Evolutionary conservation across 345 rosid species (phyloP), one percentile per base, ranked within the genome.

Genomic region (Adansonia digitata): DNA sequence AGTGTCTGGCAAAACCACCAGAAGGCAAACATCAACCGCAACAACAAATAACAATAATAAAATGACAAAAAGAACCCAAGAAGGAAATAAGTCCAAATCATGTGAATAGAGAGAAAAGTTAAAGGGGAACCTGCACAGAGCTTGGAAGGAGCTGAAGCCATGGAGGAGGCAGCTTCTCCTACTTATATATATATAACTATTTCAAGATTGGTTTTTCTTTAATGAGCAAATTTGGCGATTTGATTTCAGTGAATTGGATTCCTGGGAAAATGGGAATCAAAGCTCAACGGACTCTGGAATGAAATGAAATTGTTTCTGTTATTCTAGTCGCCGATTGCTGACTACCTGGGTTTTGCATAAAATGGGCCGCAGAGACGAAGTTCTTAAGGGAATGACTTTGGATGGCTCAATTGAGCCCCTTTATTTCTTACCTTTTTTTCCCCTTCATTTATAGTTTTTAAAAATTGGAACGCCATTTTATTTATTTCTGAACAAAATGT

Each of bases 21-120:
- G 77, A 29, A 91, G 87, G 82, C 97, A 92, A 15, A 91, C 98
- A 77, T 91, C 98, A 75, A 92, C 98, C 90, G 90, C 76, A 64
- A 77, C 61, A 27, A 29, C 20, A 68, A 35, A 66, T 60, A 29
- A 61, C 26, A 63, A 56, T 22, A 57, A 29, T 72, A n/a, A 18
- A 68, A 35, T 9, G 37, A 60, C 20, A 71, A 43, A 61, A 17
- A 7, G 64, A 29, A 35, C 10, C 37, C 11, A 13, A 11, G 2
- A 45, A 0, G 13, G 14, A 31, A 34, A 43, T 29, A 20, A 69
- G n/a, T 65, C 49, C 59, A 35, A 26, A 34, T 43, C 1, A 66
- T 42, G 71, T 13, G 37, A 43, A 26, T 24, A 13, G 9, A 12
- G n/a, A 65, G 35, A 42, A 24, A 24, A 5, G n/a, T 22, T 14